A percentile compares a stretch with the other conserved stretches of the same genome.
These are phyloP conservation scores for cucumber (Cucumis sativus) DNA, from an alignment of 306 rosid species.

Conservation along the genomic window Cucumber_9930_V3 NC_026655.2:20864501-20865000, in stretches of 20 bases:
- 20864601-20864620: slow-evolving; percentile 9
- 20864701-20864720: slow-evolving; percentile 71
- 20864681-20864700: slow-evolving; percentile 69
- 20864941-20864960: background rate
- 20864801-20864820: slow-evolving; percentile 8
- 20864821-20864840: slow-evolving; percentile 14
- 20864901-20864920: slow-evolving; percentile 7
- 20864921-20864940: slow-evolving; percentile 3
- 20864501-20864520: slow-evolving; percentile 92
- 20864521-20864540: slow-evolving; percentile 60
- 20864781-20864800: background rate
- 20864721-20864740: slow-evolving; percentile 88
- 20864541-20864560: slow-evolving; percentile 71
- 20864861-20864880: slow-evolving; percentile 94
- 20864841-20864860: slow-evolving; percentile 95
- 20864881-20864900: slow-evolving; percentile 91
- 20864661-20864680: slow-evolving; percentile 83
- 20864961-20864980: background rate
- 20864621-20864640: background rate
- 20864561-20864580: slow-evolving; percentile 14
- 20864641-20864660: background rate
- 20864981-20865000: slow-evolving; percentile 99
- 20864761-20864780: slow-evolving; percentile 11
- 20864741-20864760: slow-evolving; percentile 56
- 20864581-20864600: slow-evolving; percentile 8